Percentiles rank a stretch among this genome's conserved stretches.
These are phyloP conservation scores for Fraxinus nigra DNA, from an alignment of 305 asterid genomes.

Conservation along the genomic window DNA sequence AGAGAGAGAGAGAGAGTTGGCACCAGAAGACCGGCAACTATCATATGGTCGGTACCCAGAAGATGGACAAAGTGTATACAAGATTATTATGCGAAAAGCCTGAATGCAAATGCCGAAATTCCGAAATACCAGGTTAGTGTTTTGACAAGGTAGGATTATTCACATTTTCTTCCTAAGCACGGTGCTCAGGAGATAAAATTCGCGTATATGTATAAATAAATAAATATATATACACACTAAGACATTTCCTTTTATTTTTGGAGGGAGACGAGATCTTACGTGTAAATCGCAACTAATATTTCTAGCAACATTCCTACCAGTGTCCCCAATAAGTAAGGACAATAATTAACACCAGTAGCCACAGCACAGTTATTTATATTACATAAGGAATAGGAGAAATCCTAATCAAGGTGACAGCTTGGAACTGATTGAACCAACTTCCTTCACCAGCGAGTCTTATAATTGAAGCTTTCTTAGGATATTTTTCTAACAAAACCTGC, in stretches of 20 bases:
- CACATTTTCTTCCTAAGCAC: background rate
- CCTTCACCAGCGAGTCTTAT: constrained; percentile 81
- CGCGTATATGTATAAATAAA: no score
- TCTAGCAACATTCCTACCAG: constrained; percentile 68
- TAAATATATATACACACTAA: background rate
- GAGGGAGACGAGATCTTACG: constrained; percentile 43
- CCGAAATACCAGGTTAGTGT: background rate
- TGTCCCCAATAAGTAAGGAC: constrained; percentile 66
- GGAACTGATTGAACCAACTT: constrained; percentile 57
- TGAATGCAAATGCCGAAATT: background rate
- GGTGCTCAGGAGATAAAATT: no score
- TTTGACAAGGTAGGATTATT: background rate
- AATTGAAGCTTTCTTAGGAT: constrained; percentile 67
- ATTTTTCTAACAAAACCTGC: constrained; percentile 61
- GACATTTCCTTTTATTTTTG: background rate
- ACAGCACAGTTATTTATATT: constrained; percentile 66
- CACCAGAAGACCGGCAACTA: background rate
- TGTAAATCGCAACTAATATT: constrained; percentile 69
- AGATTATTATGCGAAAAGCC: background rate
- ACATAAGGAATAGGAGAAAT: constrained; percentile 73
- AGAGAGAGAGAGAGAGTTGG: background rate
- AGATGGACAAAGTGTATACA: background rate
- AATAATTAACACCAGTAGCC: constrained; percentile 68
- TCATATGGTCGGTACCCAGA: background rate
- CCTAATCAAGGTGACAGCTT: constrained; percentile 67